Evolutionary conservation across 2,329 filamentous ascomycete genomes (phyloP), one percentile per base, ranked within the genome.

Genomic region (Incumbomyces delicatus): DNA sequence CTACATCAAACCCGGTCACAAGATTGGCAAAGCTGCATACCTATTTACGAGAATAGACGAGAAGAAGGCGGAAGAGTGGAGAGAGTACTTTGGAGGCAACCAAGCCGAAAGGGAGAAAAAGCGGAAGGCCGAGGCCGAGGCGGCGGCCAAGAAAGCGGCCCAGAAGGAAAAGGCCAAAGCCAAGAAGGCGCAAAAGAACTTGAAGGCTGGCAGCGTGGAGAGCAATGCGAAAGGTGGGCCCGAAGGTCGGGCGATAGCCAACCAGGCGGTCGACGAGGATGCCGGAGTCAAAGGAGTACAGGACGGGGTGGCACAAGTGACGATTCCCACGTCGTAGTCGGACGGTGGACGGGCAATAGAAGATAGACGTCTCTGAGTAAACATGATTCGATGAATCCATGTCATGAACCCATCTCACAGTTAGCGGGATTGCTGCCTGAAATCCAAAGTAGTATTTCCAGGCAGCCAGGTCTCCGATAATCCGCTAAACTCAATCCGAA

Each of bases 11-110:
- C 74, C 83, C 1, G 85, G 83, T 48, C 87, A 95, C 69, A 83
- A 81, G 62, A 83, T 95, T 53, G 86, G 87, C 56, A 83, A 83
- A 61, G 80, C 88, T 0, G 77, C 79, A 53, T 83, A 87, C 71
- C 73, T 95, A 29, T 95, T 95, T 68, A 78, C 78, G n/a, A 77
- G 76, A 45, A 95, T 95, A 60, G 85, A 88, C 53, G 74, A 82
- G 8, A 81, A 85, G 64, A 90, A 89, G 70, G 80, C 85, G 39
- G 78, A 83, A 43, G 84, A 90, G 63, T 95, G 88, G 88, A 80
- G 83, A 49, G 78, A 83, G 52, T 75, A 77, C 56, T 95, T 81
- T 57, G 81, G 81, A 42, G 81, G 81, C 6, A 77, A 75, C 16
- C 78, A 81, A 59, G 73, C 75, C 31, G 73, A 82, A 56, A 80